Base-by-base conservation (phyloP, 305 asterid genomes). In the Withania somnifera region DNA sequence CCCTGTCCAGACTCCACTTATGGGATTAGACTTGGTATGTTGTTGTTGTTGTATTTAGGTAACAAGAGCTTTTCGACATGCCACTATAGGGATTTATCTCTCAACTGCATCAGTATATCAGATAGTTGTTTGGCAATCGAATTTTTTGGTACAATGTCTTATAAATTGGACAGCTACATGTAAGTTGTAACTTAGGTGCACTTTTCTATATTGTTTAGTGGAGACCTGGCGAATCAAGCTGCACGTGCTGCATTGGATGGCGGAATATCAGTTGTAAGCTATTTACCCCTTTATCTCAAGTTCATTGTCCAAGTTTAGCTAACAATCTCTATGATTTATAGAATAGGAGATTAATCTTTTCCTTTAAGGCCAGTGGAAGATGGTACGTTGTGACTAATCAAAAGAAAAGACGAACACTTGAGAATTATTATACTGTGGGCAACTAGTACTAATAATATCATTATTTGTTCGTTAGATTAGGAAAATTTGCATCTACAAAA, bases 221-320 rank as follows among this genome's bases (percentile, higher is more conserved):
- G 94, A 87, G 94, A 93, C 86, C 83, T 87, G 86, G 97, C 97
- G 9, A 42, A 88, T 80, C 94, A 89, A 84, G 98, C 97, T 88
- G 98, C 97, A 22, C 90, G 89, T 15, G 97, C 97, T 45, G 98
- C 97, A 51, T 73, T 94, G 47, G 83, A 77, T 63, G 98, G 88
- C 47, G 98, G 98, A 82, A 86, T 94, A 76, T 84, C 91, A n/a
- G 95, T 88, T 82, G 98, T 94, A 88, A 88, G 98, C 69, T 24
- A 11, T 22, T 26, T 14, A 73, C 58, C 3, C 78, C 58, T 0
- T 15, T 8, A 10, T 14, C 78, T 3, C 58, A 42, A 47, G 40
- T 71, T 71, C 40, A 22, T 0, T 2, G 24, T 15, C 79, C 79
- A 73, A 7, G 73, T 17, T 15, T 28, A 63, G 30, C 69, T 28